Evolutionary conservation across 148 eudicot species (phyloP).

Genomic region (Tetragonia tetragonoides): DNA sequence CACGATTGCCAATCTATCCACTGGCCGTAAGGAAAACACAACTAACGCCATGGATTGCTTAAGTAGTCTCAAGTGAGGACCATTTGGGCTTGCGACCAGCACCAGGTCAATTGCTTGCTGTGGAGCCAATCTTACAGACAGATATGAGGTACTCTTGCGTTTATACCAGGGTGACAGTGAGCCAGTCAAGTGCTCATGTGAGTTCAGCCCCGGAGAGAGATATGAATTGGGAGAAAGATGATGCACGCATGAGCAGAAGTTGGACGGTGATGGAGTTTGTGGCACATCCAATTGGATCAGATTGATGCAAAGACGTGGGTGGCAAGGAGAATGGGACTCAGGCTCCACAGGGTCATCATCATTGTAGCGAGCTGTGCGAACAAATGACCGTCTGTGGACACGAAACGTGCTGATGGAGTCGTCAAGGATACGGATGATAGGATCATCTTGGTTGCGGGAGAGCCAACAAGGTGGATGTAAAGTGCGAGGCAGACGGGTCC

Average conservation of each 20-base stretch:
- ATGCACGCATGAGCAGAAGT: slow-evolving; percentile 31
- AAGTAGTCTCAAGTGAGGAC: slow-evolving; percentile 83
- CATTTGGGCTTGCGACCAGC: slow-evolving; percentile 76
- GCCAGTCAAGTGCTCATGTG: slow-evolving; percentile 26
- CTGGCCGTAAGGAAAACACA: slow-evolving; percentile 65
- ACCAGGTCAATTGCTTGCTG: slow-evolving; percentile 77
- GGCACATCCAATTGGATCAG: slow-evolving; percentile 35
- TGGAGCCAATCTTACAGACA: slow-evolving; percentile 52
- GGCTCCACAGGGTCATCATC: slow-evolving; percentile 84
- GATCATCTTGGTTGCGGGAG: slow-evolving; percentile 55
- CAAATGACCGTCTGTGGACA: slow-evolving; percentile 71
- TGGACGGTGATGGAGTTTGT: slow-evolving; percentile 34
- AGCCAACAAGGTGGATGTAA: slow-evolving; percentile 51
- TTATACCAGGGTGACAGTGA: slow-evolving; percentile 34
- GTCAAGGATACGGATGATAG: slow-evolving; percentile 69
- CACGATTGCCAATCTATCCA: slow-evolving; percentile 80
- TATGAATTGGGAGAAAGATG: slow-evolving; percentile 28
- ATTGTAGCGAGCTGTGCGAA: slow-evolving; percentile 70
- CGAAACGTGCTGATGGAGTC: slow-evolving; percentile 70
- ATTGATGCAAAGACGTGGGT: slow-evolving; percentile 58
- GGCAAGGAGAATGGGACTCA: slow-evolving; percentile 34
- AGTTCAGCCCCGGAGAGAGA: slow-evolving; percentile 25
- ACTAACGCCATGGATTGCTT: slow-evolving; percentile 76
- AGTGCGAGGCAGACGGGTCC: slow-evolving; percentile 84
- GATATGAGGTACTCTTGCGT: slow-evolving; percentile 43